phyloP scores from a whole-genome alignment of 176 grass and related monocot genomes.

The Carex littledalei region DNA sequence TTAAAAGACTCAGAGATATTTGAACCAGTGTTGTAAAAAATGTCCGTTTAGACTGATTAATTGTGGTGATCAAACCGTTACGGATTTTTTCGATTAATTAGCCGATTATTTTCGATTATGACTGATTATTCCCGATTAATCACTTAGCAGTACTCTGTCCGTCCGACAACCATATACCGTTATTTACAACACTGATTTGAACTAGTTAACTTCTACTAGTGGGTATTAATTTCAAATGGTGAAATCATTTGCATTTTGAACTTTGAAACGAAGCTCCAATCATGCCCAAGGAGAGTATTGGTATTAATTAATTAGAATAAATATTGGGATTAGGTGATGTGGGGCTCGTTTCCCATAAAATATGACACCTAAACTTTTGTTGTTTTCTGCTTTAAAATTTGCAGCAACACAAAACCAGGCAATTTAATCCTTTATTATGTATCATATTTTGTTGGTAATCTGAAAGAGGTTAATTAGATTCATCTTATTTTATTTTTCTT shows the following conservation, averaged over 20 bases:
- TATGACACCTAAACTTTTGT: slow-evolving; percentile 24
- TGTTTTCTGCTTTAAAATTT: slow-evolving; percentile 19
- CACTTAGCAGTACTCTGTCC: no score
- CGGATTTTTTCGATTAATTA: no score
- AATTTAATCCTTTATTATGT: neutral
- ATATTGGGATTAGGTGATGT: slow-evolving; percentile 16
- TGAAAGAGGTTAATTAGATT: no score
- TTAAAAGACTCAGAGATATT: neutral
- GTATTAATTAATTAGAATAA: slow-evolving; percentile 6
- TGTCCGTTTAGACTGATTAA: no score
- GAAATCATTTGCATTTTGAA: slow-evolving; percentile 1
- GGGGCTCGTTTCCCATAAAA: slow-evolving; percentile 15
- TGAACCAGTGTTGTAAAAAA: neutral
- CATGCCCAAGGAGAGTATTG: neutral
- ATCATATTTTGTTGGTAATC: neutral
- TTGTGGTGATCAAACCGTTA: no score
- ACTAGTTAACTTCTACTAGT: neutral
- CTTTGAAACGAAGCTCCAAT: neutral
- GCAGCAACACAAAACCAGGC: neutral
- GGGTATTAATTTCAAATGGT: neutral
- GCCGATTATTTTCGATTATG: no score
- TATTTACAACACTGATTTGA: no score
- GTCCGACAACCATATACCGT: no score
- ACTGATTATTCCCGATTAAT: no score
- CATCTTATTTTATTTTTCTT: neutral